Conservation (phyloP, 371 early-diverging fungal species). For the Lichtheimia hyalospora region DNA sequence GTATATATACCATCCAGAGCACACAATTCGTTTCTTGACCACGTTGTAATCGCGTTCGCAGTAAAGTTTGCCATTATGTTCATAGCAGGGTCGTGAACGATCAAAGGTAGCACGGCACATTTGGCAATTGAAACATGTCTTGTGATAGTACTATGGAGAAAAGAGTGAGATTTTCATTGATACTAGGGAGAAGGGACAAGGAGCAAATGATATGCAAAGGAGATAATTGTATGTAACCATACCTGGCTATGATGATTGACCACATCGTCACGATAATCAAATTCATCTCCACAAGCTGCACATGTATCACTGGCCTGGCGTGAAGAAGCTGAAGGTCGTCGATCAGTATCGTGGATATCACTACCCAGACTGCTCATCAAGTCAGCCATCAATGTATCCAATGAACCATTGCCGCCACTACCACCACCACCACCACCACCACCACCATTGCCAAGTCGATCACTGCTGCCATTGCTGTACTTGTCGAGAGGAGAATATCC, state of each 20-base stretch:
- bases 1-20: slow-evolving; percentile 52
- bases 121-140: slow-evolving; percentile 61
- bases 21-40: slow-evolving; percentile 44
- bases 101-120: slow-evolving; percentile 66
- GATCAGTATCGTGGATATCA: slow-evolving; percentile 11
- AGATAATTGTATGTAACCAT: neutral
- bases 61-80: slow-evolving; percentile 63
- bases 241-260: slow-evolving; percentile 30
- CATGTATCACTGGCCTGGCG: slow-evolving; percentile 12
- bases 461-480: slow-evolving; percentile 5
- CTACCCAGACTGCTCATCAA: slow-evolving; percentile 21
- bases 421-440: neutral
- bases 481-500: neutral
- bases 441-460: slow-evolving; percentile 1
- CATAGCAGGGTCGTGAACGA: slow-evolving; percentile 61
- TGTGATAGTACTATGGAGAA: slow-evolving; percentile 38
- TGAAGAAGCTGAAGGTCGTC: slow-evolving; percentile 5
- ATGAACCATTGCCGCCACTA: slow-evolving; percentile 12
- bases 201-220: neutral
- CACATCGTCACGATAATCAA: slow-evolving; percentile 47
- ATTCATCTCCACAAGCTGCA: slow-evolving; percentile 32
- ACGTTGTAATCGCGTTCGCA: slow-evolving; percentile 72
- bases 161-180: neutral
- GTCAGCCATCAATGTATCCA: slow-evolving; percentile 30
- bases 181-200: too few relatives aligned